phyloP scores from a whole-genome alignment of 192 early-diverging fungal genomes.

The Coemansia sp. region DNA sequence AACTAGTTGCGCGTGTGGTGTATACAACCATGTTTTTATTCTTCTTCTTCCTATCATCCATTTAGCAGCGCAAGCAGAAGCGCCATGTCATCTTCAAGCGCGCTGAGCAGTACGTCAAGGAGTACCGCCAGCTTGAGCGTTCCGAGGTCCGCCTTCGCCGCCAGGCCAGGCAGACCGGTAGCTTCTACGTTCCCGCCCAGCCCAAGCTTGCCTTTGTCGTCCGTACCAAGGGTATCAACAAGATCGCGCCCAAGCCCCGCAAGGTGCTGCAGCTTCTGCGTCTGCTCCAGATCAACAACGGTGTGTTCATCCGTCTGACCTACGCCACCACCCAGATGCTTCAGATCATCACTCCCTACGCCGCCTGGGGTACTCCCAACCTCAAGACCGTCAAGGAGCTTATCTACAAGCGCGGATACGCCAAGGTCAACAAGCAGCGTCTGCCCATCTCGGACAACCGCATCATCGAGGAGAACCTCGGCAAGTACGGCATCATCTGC shows the following conservation, averaged over 20 bases:
- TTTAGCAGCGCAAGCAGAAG: slow-evolving; percentile 62
- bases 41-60: background rate
- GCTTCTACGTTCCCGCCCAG: slow-evolving; percentile 94
- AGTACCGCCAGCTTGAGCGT: slow-evolving; percentile 89
- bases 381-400: slow-evolving; percentile 98
- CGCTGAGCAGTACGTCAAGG: slow-evolving; percentile 97
- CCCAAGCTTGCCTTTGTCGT: slow-evolving; percentile 97
- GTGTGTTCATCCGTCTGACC: slow-evolving; percentile 92
- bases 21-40: background rate
- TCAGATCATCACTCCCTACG: slow-evolving; percentile 93
- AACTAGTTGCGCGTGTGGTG: background rate
- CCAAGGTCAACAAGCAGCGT: slow-evolving; percentile 97
- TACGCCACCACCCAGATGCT: slow-evolving; percentile 98
- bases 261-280: slow-evolving; percentile 99
- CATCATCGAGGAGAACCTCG: slow-evolving; percentile 88
- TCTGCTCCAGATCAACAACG: slow-evolving; percentile 99
- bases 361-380: slow-evolving; percentile 94
- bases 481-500: slow-evolving; percentile 95
- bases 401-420: slow-evolving; percentile 99
- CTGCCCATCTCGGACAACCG: slow-evolving; percentile 95
- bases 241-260: slow-evolving; percentile 98
- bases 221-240: slow-evolving; percentile 99
- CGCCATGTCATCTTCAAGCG: slow-evolving; percentile 98
- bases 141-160: slow-evolving; percentile 90
- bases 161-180: slow-evolving; percentile 85